Conservation (phyloP, 2,329 filamentous ascomycete species). For the Fusarium scirpi region DNA sequence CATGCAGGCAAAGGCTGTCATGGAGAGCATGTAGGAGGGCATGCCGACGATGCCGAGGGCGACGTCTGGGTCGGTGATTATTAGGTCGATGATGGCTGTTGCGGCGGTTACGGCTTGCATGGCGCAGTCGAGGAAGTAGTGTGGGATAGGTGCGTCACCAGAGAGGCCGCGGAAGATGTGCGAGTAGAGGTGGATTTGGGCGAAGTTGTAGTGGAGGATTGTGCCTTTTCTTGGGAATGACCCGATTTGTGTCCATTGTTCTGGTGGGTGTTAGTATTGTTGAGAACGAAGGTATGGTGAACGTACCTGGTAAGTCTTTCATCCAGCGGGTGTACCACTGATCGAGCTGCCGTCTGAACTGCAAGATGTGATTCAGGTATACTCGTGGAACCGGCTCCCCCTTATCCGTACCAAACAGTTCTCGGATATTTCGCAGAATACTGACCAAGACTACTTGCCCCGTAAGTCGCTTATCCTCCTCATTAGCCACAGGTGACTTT, state of each 20-base stretch:
- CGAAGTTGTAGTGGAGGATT: constrained; percentile 57
- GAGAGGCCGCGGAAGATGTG: constrained; percentile 57
- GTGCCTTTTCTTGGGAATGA: constrained; percentile 57
- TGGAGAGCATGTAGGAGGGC: constrained; percentile 64
- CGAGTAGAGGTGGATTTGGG: constrained; percentile 57
- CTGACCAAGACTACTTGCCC: constrained; percentile 70
- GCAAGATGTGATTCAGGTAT: constrained; percentile 62
- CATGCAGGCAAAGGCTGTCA: constrained; percentile 66
- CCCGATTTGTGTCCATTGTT: constrained; percentile 55
- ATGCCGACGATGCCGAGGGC: constrained; percentile 57
- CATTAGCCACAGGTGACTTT: constrained; percentile 62
- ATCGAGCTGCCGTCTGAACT: constrained; percentile 53
- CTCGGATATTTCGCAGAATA: constrained; percentile 67
- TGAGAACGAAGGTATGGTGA: fast-evolving
- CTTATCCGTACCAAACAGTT: constrained; percentile 68
- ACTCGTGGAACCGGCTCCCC: constrained; percentile 64
- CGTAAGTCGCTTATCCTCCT: constrained; percentile 68
- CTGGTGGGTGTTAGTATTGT: constrained; percentile 39
- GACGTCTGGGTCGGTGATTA: constrained; percentile 58
- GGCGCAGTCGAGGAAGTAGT: constrained; percentile 52
- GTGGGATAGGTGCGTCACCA: constrained; percentile 49
- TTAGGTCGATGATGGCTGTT: constrained; percentile 58
- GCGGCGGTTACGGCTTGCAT: constrained; percentile 54
- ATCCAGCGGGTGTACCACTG: constrained; percentile 56
- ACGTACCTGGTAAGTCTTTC: constrained; percentile 49